A percentile compares a stretch with the other conserved stretches of the same genome.
phyloP scores from a whole-genome alignment of 164 flowering plant species.

The Berberis thunbergii region DNA sequence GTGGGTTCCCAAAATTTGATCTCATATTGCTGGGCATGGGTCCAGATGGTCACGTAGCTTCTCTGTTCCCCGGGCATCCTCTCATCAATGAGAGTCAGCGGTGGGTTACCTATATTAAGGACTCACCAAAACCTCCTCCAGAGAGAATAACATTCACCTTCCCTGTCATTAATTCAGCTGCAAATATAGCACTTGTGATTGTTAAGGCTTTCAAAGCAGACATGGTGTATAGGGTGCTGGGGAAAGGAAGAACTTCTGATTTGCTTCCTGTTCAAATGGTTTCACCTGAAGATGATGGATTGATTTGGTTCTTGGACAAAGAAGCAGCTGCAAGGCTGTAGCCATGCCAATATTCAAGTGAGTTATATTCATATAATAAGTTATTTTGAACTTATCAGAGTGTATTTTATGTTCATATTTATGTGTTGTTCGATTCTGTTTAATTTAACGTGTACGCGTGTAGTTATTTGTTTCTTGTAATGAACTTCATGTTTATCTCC shows the following conservation, averaged over 20 bases:
- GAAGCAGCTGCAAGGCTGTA: slow-evolving; percentile 31
- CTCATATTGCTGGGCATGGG: slow-evolving; percentile 22
- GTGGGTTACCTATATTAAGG: slow-evolving; percentile 21
- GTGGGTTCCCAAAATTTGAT: slow-evolving; percentile 26
- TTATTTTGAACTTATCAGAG: too few species aligned
- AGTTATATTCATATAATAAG: too few species aligned
- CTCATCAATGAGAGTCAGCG: slow-evolving; percentile 17
- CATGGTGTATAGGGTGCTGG: slow-evolving; percentile 11
- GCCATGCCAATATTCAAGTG: background rate
- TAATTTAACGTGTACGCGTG: too few species aligned
- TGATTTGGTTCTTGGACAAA: slow-evolving; percentile 32
- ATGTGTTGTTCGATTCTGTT: too few species aligned
- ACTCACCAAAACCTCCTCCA: slow-evolving; percentile 24
- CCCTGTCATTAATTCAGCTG: slow-evolving; percentile 21
- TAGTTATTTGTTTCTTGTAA: too few species aligned
- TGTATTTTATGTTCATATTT: too few species aligned
- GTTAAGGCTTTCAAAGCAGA: slow-evolving; percentile 16
- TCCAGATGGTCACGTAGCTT: slow-evolving; percentile 24
- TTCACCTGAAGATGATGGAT: slow-evolving; percentile 17
- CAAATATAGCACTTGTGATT: slow-evolving; percentile 17
- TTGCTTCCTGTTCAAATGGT: slow-evolving; percentile 26
- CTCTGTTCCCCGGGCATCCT: slow-evolving; percentile 22
- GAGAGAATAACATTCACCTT: slow-evolving; percentile 19
- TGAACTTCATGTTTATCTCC: too few species aligned
- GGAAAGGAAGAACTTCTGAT: slow-evolving; percentile 1